A percentile compares a stretch with the other conserved stretches of the same genome.
Conservation (phyloP, 2,329 filamentous ascomycete genomes). For the Colletotrichum orbiculare region DNA sequence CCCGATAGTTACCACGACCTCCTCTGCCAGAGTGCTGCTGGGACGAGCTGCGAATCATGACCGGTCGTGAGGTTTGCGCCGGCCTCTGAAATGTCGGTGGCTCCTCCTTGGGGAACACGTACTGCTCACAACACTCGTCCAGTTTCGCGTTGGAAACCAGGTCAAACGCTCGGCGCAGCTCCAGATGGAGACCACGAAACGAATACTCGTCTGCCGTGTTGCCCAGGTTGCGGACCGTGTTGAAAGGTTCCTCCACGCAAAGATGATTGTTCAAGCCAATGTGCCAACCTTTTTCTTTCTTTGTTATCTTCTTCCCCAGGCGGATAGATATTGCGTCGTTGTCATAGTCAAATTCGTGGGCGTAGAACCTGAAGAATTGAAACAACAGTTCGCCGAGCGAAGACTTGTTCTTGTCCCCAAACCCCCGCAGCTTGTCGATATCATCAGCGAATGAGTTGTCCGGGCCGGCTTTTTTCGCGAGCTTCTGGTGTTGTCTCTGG, state of each 20-base stretch:
- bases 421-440: slow-evolving; percentile 77
- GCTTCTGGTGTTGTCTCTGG: slow-evolving; percentile 72
- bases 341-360: slow-evolving; percentile 91
- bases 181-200: slow-evolving; percentile 89
- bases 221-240: slow-evolving; percentile 85
- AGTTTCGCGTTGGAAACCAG: slow-evolving; percentile 82
- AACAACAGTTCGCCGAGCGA: slow-evolving; percentile 89
- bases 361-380: slow-evolving; percentile 94
- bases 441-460: slow-evolving; percentile 89
- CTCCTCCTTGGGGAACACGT: slow-evolving; percentile 87
- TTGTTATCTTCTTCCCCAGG: slow-evolving; percentile 80
- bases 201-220: slow-evolving; percentile 97
- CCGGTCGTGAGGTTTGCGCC: slow-evolving; percentile 63
- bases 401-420: slow-evolving; percentile 83
- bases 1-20: slow-evolving; percentile 60
- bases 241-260: slow-evolving; percentile 98
- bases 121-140: slow-evolving; percentile 87
- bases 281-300: slow-evolving; percentile 91
- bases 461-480: slow-evolving; percentile 68
- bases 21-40: slow-evolving; percentile 65
- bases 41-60: slow-evolving; percentile 70
- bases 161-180: slow-evolving; percentile 89
- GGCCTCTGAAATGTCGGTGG: slow-evolving; percentile 68
- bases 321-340: slow-evolving; percentile 86
- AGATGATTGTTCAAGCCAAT: slow-evolving; percentile 82